A percentile compares a stretch with the other conserved stretches of the same genome.
phyloP scores from a whole-genome alignment of 129 eudicot species.

The Scalesia atractyloides region DNA sequence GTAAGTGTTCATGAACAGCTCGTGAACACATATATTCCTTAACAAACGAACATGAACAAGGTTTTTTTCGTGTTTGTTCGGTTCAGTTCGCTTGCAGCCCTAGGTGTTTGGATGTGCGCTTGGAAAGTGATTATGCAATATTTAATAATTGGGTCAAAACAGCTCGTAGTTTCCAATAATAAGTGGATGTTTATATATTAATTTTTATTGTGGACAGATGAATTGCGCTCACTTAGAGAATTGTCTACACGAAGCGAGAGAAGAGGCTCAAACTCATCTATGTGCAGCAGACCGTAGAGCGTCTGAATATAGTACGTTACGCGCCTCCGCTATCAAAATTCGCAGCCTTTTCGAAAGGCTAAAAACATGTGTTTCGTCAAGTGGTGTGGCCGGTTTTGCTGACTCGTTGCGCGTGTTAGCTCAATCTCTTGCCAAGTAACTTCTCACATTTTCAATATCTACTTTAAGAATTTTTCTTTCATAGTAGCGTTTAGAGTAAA shows the following conservation, averaged over 20 bases:
- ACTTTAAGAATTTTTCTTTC: background rate
- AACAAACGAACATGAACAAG: too few relatives aligned
- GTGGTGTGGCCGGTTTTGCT: constrained; percentile 58
- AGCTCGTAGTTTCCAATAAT: background rate
- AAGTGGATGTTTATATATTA: background rate
- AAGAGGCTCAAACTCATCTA: constrained; percentile 94
- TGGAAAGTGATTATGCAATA: too few relatives aligned
- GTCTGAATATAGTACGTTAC: constrained; percentile 72
- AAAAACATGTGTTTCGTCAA: constrained; percentile 63
- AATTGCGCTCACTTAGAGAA: constrained; percentile 95
- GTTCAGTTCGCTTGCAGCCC: too few relatives aligned
- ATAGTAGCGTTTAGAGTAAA: background rate
- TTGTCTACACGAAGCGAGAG: constrained; percentile 87
- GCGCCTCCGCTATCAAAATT: constrained; percentile 73
- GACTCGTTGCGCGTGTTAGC: constrained; percentile 77
- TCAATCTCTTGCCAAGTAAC: constrained; percentile 81
- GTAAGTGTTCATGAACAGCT: too few relatives aligned
- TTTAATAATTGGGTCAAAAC: too few relatives aligned
- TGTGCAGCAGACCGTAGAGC: constrained; percentile 89
- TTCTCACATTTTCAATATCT: background rate
- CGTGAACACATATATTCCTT: too few relatives aligned
- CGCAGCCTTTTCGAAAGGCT: constrained; percentile 83
- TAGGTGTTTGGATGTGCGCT: too few relatives aligned
- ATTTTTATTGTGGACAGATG: constrained; percentile 51
- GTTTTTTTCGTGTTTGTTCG: too few relatives aligned